Evolutionary conservation across 1,284 basidiomycete genomes (phyloP), one percentile per base, ranked within the genome.

Genomic region (Boletus austroedulis): DNA sequence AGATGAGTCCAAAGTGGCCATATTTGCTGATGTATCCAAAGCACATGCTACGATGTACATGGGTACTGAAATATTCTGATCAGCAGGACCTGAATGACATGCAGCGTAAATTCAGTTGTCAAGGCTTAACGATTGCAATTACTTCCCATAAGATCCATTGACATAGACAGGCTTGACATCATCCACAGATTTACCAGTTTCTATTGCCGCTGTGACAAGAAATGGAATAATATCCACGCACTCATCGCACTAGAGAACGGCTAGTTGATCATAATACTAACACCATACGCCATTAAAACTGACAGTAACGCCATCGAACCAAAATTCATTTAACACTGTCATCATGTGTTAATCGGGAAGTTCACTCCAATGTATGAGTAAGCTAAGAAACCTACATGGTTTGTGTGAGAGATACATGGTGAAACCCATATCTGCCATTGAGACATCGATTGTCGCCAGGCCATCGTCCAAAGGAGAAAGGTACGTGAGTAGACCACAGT

Each of bases 81-180:
- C 0, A 49, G 12, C 1, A n/a, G 2, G 1, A 36, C 23, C 47
- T 49, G 2, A 23, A 34, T 17, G 14, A 24, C 9, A 36, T 12
- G 7, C 17, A 36, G 11, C 40, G 21, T 11, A 8, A n/a, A 8
- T 23, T 34, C 15, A 48, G 50, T 29, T 40, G n/a, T 21, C n/a
- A 21, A 17, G n/a, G n/a, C 5, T n/a, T 21, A 48, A 31, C 31
- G 5, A 23, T 5, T 32, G 46, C 9, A 4, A 29, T 9, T 12
- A 38, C 34, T 29, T 21, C 29, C 50, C 50, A n/a, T 50, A 50
- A 4, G 50, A 40, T n/a, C 50, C 50, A 19, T 50, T 50, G n/a
- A 50, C 6, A 40, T 29, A 40, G 38, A 40, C 14, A 40, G 26
- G 49, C 11, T 15, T 29, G 36, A 21, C 15, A n/a, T 11, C 26